phyloP scores from a whole-genome alignment of 2,329 filamentous ascomycete species.

The Incumbomyces delicatus region DNA sequence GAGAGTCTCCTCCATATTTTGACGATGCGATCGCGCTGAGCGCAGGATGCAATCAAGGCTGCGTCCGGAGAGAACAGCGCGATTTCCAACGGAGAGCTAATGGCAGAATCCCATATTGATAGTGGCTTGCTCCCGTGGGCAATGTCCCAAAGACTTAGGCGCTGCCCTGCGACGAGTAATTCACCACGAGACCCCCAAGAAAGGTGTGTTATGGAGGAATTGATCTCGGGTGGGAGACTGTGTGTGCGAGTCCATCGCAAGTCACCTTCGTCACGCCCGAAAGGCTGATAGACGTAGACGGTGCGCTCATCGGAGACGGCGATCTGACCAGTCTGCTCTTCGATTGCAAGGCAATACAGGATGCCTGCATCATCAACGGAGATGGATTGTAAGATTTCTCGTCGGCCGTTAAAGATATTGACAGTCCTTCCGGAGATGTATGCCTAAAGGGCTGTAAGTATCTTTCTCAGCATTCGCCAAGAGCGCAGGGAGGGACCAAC shows the following conservation, averaged over 20 bases:
- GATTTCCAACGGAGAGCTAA: slow-evolving; percentile 64
- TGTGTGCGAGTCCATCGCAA: slow-evolving; percentile 36
- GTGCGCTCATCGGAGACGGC: slow-evolving; percentile 58
- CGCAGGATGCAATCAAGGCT: slow-evolving; percentile 72
- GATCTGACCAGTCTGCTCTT: slow-evolving; percentile 76
- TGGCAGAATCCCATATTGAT: slow-evolving; percentile 60
- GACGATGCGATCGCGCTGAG: slow-evolving; percentile 67
- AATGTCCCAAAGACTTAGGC: slow-evolving; percentile 59
- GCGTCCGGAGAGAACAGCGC: slow-evolving; percentile 80
- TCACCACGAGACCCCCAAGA: slow-evolving; percentile 87
- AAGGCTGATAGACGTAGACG: slow-evolving; percentile 70
- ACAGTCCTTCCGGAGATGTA: slow-evolving; percentile 88
- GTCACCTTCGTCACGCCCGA: slow-evolving; percentile 58
- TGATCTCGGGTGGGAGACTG: slow-evolving; percentile 29
- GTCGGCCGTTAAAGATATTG: slow-evolving; percentile 66
- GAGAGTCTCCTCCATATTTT: slow-evolving; percentile 88
- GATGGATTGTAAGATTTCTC: slow-evolving; percentile 75
- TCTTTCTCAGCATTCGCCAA: not conserved
- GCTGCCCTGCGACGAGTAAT: slow-evolving; percentile 64
- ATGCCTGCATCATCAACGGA: slow-evolving; percentile 65
- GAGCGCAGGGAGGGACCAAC: slow-evolving; percentile 39
- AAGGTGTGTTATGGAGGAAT: slow-evolving; percentile 45
- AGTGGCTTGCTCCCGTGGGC: slow-evolving; percentile 28
- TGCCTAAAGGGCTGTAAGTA: slow-evolving; percentile 42
- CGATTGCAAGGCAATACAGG: slow-evolving; percentile 68